These are phyloP conservation scores for Datisca glomerata DNA, from an alignment of 306 rosid genomes.

Conservation along the genomic window DNA sequence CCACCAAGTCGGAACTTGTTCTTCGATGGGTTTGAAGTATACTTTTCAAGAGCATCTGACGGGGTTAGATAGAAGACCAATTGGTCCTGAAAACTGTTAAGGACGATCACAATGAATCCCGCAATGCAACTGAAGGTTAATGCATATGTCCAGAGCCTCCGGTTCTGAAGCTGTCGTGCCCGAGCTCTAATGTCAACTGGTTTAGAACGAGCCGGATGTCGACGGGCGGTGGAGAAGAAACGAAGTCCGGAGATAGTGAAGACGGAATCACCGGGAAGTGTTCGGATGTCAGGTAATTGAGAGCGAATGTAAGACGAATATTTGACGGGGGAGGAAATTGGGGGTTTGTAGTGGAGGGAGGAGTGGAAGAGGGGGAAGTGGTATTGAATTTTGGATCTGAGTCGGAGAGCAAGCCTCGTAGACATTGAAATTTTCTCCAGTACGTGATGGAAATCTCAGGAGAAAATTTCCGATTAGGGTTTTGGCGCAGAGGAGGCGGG, in stretches of 20 bases:
- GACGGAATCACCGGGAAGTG: background rate
- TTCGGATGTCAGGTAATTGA: slow-evolving; percentile 9
- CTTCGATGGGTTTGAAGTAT: slow-evolving; percentile 48
- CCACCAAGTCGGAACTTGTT: slow-evolving; percentile 82
- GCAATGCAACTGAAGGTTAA: slow-evolving; percentile 55
- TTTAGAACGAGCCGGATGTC: slow-evolving; percentile 34
- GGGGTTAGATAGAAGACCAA: slow-evolving; percentile 85
- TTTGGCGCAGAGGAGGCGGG: slow-evolving; percentile 18
- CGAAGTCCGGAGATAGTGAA: slow-evolving; percentile 20
- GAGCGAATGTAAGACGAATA: slow-evolving; percentile 12
- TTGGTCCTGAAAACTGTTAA: slow-evolving; percentile 66
- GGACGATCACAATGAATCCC: slow-evolving; percentile 72
- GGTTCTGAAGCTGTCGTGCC: slow-evolving; percentile 78
- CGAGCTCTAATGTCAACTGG: slow-evolving; percentile 61
- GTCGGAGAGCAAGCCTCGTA: slow-evolving; percentile 35
- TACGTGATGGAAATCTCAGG: background rate
- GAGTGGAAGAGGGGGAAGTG: slow-evolving; percentile 16
- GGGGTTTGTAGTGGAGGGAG: slow-evolving; percentile 9
- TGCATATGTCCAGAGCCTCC: slow-evolving; percentile 83
- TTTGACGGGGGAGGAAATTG: slow-evolving; percentile 5
- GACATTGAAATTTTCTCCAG: slow-evolving; percentile 36
- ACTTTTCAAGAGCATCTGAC: slow-evolving; percentile 52
- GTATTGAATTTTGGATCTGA: slow-evolving; percentile 46
- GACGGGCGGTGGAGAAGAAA: slow-evolving; percentile 56
- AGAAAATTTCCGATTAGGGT: slow-evolving; percentile 21